Evolutionary conservation across 371 early-diverging fungal species (phyloP), one percentile per base, ranked within the genome.

Genomic region (Actinomortierella wolfii): DNA sequence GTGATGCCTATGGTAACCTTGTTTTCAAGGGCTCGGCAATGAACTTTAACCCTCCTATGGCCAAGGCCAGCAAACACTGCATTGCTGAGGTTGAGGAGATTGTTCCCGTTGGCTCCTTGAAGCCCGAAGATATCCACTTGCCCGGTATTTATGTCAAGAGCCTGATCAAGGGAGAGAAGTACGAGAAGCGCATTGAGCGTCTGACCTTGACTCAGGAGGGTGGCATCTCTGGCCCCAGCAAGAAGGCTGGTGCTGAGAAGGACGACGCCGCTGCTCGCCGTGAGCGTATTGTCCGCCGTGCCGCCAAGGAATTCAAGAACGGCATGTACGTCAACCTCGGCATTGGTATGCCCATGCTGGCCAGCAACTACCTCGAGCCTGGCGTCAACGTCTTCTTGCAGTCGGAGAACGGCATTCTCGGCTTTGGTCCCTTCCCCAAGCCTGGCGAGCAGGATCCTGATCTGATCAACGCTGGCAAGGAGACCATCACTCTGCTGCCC

Each of bases 1-100:
- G 81, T 7, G 91, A 89, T 63, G 81, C 78, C 51, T 77, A 80
- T 20, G 90, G 90, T 26, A 90, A 90, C 77, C 61, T 89, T 41
- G 77, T 88, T 20, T 90, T 90, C 67, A 79, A 62, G 59, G 79
- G 82, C 28, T 78, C 88, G 0, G 87, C 87, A 47, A 76, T 78
- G 76, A 90, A 90, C 79, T 90, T 90, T 61, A 90, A 90, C 65
- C 86, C 84, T 13, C 80, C 81, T 21, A 81, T 81, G 81, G 86
- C 83, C 40, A 82, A 78, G 51, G 86, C 82, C 8, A 83, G 78
- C 42, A 84, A 81, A 64, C 79, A 85, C 61, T 81, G 83, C 17
- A 84, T 90, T 47, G 89, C 85, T 50, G 91, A 90, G 57, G 91
- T 88, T 26, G 91, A 90, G 64, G 89, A 89, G 64, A 77, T 90